phyloP scores from a whole-genome alignment of 192 early-diverging fungal genomes.

The Rhizoclosmatium sp. region DNA sequence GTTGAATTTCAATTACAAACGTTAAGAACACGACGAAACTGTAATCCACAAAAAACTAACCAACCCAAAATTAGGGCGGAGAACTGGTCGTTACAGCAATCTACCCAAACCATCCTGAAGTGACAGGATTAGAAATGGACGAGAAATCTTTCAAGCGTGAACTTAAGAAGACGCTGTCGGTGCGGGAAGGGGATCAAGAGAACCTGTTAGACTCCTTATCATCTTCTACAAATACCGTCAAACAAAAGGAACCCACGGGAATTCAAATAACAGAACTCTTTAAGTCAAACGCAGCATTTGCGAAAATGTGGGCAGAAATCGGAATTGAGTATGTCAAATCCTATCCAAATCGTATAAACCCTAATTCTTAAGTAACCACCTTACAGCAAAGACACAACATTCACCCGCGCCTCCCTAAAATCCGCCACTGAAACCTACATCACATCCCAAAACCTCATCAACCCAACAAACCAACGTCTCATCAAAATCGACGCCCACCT shows the following conservation, averaged over 20 bases:
- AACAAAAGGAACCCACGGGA: not conserved
- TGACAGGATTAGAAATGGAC: slow-evolving; percentile 10
- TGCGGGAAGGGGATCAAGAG: not conserved
- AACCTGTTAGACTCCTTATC: not conserved
- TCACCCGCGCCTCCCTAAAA: slow-evolving; percentile 66
- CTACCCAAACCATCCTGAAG: slow-evolving; percentile 6
- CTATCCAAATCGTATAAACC: too few relatives aligned
- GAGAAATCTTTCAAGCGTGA: not conserved
- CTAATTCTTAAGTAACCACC: slow-evolving; percentile 32
- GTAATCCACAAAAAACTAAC: too few relatives aligned
- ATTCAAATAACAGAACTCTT: slow-evolving; percentile 46
- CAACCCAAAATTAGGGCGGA: slow-evolving; percentile 8
- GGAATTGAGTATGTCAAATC: slow-evolving; percentile 35
- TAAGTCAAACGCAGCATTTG: slow-evolving; percentile 35
- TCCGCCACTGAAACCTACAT: slow-evolving; percentile 69
- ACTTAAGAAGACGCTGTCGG: not conserved
- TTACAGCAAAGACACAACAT: slow-evolving; percentile 62
- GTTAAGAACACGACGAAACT: too few relatives aligned
- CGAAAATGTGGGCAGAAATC: slow-evolving; percentile 41
- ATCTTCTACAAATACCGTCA: slow-evolving; percentile 5
- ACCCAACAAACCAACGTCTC: slow-evolving; percentile 45
- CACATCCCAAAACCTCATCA: slow-evolving; percentile 64
- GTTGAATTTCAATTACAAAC: too few relatives aligned
- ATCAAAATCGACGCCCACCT: slow-evolving; percentile 73
- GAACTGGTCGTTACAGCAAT: slow-evolving; percentile 30